phyloP scores from a whole-genome alignment of 2,329 filamentous ascomycete species.

The Bipolaris zeicola region DNA sequence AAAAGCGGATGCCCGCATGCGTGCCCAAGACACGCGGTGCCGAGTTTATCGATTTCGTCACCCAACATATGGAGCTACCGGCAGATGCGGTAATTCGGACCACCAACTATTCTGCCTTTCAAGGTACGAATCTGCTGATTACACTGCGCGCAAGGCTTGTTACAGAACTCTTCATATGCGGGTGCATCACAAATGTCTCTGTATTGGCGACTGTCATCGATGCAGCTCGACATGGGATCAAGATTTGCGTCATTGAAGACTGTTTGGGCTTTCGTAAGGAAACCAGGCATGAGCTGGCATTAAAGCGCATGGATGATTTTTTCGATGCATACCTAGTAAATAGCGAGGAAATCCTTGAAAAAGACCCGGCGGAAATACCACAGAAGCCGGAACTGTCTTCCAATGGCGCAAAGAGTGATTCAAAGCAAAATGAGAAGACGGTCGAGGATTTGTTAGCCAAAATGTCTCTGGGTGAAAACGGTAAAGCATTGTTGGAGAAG shows the following conservation, averaged over 20 bases:
- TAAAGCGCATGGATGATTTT: slow-evolving; percentile 72
- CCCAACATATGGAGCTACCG: slow-evolving; percentile 55
- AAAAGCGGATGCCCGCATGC: slow-evolving; percentile 50
- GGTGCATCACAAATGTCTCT: slow-evolving; percentile 83
- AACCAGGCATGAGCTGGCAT: slow-evolving; percentile 70
- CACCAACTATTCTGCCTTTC: slow-evolving; percentile 86
- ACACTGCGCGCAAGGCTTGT: slow-evolving; percentile 84
- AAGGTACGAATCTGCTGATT: slow-evolving; percentile 72
- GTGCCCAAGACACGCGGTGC: slow-evolving; percentile 53
- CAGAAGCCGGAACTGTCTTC: slow-evolving; percentile 14
- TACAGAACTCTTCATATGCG: slow-evolving; percentile 88
- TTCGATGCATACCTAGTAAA: slow-evolving; percentile 73
- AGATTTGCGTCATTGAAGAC: slow-evolving; percentile 86
- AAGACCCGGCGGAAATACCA: slow-evolving; percentile 16
- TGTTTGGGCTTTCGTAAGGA: slow-evolving; percentile 81
- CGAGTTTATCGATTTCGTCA: slow-evolving; percentile 57
- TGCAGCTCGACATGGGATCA: slow-evolving; percentile 83
- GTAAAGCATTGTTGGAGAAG: slow-evolving; percentile 6
- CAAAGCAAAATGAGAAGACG: slow-evolving; percentile 21
- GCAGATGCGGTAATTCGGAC: slow-evolving; percentile 67
- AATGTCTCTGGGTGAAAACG: slow-evolving; percentile 26
- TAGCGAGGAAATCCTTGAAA: slow-evolving; percentile 63
- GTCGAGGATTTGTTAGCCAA: slow-evolving; percentile 32
- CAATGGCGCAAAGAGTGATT: slow-evolving; percentile 13
- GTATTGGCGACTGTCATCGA: slow-evolving; percentile 92